Base-by-base conservation (phyloP, 2,329 filamentous ascomycete genomes). In the Hymenoscyphus occultus region DNA sequence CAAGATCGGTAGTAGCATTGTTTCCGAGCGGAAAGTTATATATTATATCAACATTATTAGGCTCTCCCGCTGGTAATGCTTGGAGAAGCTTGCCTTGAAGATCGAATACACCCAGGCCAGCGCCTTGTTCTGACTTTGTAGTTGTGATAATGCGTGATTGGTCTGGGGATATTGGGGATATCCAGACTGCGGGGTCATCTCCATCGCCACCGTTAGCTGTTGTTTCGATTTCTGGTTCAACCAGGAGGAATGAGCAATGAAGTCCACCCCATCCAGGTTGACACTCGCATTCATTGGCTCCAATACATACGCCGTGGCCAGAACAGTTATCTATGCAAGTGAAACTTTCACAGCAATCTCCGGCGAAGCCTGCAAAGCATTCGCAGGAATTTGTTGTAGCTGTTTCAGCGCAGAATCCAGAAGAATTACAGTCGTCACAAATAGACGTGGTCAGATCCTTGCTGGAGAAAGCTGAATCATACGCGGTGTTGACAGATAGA, bases 31-130 rank as follows among this genome's bases (percentile, higher is more conserved):
- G 19, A 14, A 58, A 58, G 19, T 39, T 39, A 12, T 58, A 58
- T 13, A 58, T 39, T 16, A 58, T 39, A 39, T 58, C 56, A 10
- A 58, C 56, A 39, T 58, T 58, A 39, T 58, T 58, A n/a, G 56
- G 56, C 22, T 58, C 56, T 12, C 32, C 56, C 2, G 56, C 56
- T 39, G 56, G 16, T 5, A 58, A 16, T 2, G n/a, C 39, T 39
- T 58, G 56, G 2, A 58, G 56, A 10, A 58, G 19, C 2, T 39
- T 6, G 4, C 56, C 56, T 39, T 58, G 56, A 2, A 58, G 56
- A n/a, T 58, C 31, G 19, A 58, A 58, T 13, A 39, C 32, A 5
- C 32, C 31, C 2, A 58, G 56, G n/a, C 56, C 32, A 16, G 56
- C 56, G 6, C 56, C 56, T 39, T 35, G 32, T 39, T 39, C 32